These are phyloP conservation scores for Penicillium sp. DNA, from an alignment of 2,329 filamentous ascomycete species.

Conservation along the genomic window DNA sequence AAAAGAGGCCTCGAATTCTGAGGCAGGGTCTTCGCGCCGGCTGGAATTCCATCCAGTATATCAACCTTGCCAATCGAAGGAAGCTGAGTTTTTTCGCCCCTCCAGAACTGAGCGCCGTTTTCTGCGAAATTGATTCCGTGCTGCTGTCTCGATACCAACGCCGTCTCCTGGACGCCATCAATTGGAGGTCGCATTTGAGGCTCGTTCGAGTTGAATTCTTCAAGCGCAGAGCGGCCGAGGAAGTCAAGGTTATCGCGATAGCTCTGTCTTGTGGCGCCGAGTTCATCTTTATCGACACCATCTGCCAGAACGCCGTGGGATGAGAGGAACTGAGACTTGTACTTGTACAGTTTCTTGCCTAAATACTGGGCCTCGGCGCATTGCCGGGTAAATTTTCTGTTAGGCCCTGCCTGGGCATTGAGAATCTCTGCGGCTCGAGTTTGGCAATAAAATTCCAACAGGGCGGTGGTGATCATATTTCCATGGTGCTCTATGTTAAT, in stretches of 20 bases:
- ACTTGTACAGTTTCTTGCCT: constrained; percentile 41
- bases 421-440: constrained; percentile 44
- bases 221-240: constrained; percentile 37
- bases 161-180: constrained; percentile 20
- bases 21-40: constrained; percentile 22
- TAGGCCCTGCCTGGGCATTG: constrained; percentile 37
- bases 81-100: constrained; percentile 14
- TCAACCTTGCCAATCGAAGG: constrained; percentile 16
- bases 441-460: constrained; percentile 45
- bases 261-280: constrained; percentile 34
- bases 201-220: constrained; percentile 31
- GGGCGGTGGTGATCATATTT: constrained; percentile 42
- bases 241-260: constrained; percentile 44
- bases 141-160: constrained; percentile 20
- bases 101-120: constrained; percentile 11
- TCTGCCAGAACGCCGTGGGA: constrained; percentile 39
- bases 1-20: constrained; percentile 23
- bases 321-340: constrained; percentile 42
- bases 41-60: constrained; percentile 22
- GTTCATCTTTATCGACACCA: constrained; percentile 39
- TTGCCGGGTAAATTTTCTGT: constrained; percentile 36
- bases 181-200: constrained; percentile 17
- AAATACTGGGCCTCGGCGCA: constrained; percentile 42
- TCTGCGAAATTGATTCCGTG: constrained; percentile 16
- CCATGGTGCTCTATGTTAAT: constrained; percentile 37